Evolutionary conservation across 495 filamentous ascomycete species (phyloP), one percentile per base, ranked within the genome.

Genomic region (Penicillium nucicola): DNA sequence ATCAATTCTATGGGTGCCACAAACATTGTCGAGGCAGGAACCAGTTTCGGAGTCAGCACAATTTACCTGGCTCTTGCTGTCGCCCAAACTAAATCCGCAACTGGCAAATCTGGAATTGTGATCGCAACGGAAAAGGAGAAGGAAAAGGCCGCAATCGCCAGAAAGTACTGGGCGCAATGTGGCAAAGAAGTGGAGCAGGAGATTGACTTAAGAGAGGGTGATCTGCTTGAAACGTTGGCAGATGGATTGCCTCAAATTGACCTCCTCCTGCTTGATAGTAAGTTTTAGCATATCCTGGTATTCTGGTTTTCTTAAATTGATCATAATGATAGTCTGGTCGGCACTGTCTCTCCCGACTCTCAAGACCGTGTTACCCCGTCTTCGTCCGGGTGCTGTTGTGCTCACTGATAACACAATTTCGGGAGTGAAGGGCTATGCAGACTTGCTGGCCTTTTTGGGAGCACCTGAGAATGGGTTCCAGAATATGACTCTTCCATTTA

Each of bases 1-100:
- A 43, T 67, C 18, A 47, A 55, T 15, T 58, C 71, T 14, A 72
- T 66, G 15, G 64, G 64, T 0, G 79, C 76, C 5, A 70, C 55
- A 9, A 75, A 70, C 44, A 54, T 80, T 25, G 72, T 82, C 31
- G 79, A 83, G 46, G 77, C 72, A 0, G 79, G 79, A 3, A 83
- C 79, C 8, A 77, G 72, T 45, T 82, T 77, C 47, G 79, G 80
- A 6, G 77, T 84, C 11, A 76, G 71, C 48, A 82, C 78, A 0
- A 82, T 84, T 46, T 82, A 81, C 36, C 69, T 84, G 6, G 76
- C 76, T 5, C 61, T 84, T 8, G 80, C 79, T 1, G 67, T 79
- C 6, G 67, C 62, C 0, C 60, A 71, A 51, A 66, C 41, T 12
- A 55, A 48, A 8, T 56, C 53, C 0, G 44, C 32, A 11, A 56